phyloP scores from a whole-genome alignment of 2,329 filamentous ascomycete genomes.

The Orbilia quercus region DNA sequence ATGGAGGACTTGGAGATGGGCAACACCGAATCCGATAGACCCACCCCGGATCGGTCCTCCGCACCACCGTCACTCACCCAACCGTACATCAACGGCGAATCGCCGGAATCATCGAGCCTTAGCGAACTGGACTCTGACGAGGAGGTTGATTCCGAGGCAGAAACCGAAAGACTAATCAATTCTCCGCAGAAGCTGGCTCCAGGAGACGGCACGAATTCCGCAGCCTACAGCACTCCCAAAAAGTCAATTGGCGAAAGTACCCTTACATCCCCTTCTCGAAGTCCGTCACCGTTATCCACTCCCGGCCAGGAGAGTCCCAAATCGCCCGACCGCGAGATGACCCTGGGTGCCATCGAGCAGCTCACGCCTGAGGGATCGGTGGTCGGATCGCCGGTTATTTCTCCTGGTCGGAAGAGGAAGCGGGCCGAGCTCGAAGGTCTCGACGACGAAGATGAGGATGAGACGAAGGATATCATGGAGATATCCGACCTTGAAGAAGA shows the following conservation, averaged over 20 bases:
- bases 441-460: slow-evolving; percentile 38
- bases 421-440: slow-evolving; percentile 31
- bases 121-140: slow-evolving; percentile 65
- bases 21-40: slow-evolving; percentile 58
- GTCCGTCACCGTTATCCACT: slow-evolving; percentile 47
- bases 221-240: slow-evolving; percentile 49
- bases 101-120: slow-evolving; percentile 61
- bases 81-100: slow-evolving; percentile 61
- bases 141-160: slow-evolving; percentile 70
- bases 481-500: slow-evolving; percentile 64
- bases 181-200: slow-evolving; percentile 76
- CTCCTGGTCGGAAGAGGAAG: slow-evolving; percentile 48
- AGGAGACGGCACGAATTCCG: slow-evolving; percentile 68
- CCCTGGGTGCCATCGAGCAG: slow-evolving; percentile 51
- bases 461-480: slow-evolving; percentile 49
- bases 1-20: slow-evolving; percentile 57
- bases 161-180: slow-evolving; percentile 80
- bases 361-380: slow-evolving; percentile 50
- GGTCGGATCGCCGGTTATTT: slow-evolving; percentile 42
- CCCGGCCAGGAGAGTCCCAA: slow-evolving; percentile 50
- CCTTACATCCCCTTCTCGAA: slow-evolving; percentile 51
- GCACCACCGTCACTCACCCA: slow-evolving; percentile 66
- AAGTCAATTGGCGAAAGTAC: slow-evolving; percentile 56
- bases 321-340: slow-evolving; percentile 54
- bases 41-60: slow-evolving; percentile 54